These are phyloP conservation scores for Penicillium sp. DNA, from an alignment of 2,329 filamentous ascomycete species.

Conservation along the genomic window DNA sequence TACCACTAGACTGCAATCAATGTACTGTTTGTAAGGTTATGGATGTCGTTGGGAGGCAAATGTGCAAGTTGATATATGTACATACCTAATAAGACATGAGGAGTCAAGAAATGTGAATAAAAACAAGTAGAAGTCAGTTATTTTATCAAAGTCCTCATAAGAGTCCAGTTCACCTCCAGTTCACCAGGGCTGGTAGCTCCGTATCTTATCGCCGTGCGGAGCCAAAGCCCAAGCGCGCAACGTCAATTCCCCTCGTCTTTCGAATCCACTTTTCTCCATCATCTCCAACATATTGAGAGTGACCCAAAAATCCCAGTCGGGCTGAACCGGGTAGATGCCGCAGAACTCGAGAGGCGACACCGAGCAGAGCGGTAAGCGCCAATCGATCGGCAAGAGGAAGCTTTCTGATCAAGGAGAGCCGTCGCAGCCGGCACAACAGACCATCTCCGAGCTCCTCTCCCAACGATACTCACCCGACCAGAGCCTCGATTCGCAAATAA, in stretches of 20 bases:
- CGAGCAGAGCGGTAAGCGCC: constrained; percentile 47
- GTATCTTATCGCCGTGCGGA: constrained; percentile 31
- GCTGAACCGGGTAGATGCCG: constrained; percentile 46
- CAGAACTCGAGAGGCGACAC: constrained; percentile 38
- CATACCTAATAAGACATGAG: not conserved
- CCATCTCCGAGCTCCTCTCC: constrained; percentile 49
- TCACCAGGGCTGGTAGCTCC: constrained; percentile 7
- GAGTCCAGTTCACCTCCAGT: not conserved
- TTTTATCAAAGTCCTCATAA: not conserved
- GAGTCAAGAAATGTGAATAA: not conserved
- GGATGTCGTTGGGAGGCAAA: not conserved
- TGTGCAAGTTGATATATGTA: not conserved
- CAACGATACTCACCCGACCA: constrained; percentile 28
- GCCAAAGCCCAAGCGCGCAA: constrained; percentile 18
- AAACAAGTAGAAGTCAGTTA: not conserved
- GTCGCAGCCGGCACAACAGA: constrained; percentile 41
- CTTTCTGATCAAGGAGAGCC: constrained; percentile 37
- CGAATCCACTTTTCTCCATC: constrained; percentile 5
- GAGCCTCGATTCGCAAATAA: constrained; percentile 32
- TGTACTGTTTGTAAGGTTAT: not conserved
- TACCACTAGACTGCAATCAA: no score
- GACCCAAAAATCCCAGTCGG: constrained; percentile 19
- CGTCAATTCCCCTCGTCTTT: constrained; percentile 23
- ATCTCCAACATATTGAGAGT: not conserved
- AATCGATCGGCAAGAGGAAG: constrained; percentile 45